Evolutionary conservation across 345 rosid genomes (phyloP), one percentile per base, ranked within the genome.

Genomic region (Bruguiera parviflora): DNA sequence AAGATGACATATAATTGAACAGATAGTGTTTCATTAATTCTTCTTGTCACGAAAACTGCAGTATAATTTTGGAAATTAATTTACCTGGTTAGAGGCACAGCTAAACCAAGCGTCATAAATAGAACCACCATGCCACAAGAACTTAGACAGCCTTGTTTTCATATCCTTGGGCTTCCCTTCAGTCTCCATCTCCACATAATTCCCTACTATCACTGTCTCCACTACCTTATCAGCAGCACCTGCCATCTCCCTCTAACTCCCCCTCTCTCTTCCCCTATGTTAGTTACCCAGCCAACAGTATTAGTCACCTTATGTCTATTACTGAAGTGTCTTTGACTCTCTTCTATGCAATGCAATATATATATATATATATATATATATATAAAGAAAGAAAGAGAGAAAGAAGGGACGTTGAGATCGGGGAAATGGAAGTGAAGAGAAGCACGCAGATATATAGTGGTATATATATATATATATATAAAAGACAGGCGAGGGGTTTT

Each of bases 31-130:
- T 39, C 47, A 10, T 39, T 39, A 39, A 39, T 39, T 39, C 47
- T 39, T 11, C 47, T 39, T 11, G 47, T 39, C 11, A 11, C 11
- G 2, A 33, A 39, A 15, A 43, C 3, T 13, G 49, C 13, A 43
- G 13, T 43, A 13, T 43, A 43, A 43, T 5, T 13, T 43, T 13
- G 49, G 16, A 43, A 13, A 43, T 43, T 43, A 43, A 43, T 15
- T 43, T 47, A 89, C 99, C 96, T 95, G 99, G 69, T 92, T 95
- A 1, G 99, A 95, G 74, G 99, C 91, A 68, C 98, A 94, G 82
- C 98, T 94, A 68, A 94, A 94, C 98, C 98, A 94, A 70, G 98
- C 98, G 77, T 95, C 99, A 77, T 95, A 95, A 61, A 21, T 93
- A 70, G 99, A 95, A 25, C 97, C 99, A 4, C 99, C 99, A 76